A percentile compares a stretch with the other conserved stretches of the same genome.
Conservation (phyloP, 768 basidiomycete genomes). For the Boletus huronensis region DNA sequence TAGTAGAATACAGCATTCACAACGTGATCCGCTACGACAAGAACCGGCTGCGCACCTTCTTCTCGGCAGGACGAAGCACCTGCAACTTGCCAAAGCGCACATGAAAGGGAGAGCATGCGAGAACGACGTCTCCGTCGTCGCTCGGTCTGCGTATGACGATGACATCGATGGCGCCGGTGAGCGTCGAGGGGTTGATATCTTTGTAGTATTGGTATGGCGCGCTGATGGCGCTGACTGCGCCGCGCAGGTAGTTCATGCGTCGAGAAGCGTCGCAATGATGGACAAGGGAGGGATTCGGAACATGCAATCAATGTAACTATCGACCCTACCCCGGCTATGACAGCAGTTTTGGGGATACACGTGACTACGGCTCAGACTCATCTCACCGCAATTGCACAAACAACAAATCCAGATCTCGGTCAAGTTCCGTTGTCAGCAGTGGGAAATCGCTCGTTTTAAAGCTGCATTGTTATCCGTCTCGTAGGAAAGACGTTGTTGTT, state of each 20-base stretch:
- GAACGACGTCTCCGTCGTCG: constrained; percentile 58
- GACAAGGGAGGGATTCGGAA: not conserved
- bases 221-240: constrained; percentile 79
- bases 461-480: not conserved
- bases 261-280: not conserved
- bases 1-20: constrained; percentile 27
- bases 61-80: constrained; percentile 89
- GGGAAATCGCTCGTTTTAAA: not conserved
- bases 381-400: not conserved
- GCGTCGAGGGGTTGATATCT: constrained; percentile 92
- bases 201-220: constrained; percentile 90
- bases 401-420: not conserved
- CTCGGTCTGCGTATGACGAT: constrained; percentile 83
- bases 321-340: constrained; percentile 13
- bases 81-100: constrained; percentile 98
- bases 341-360: constrained; percentile 18
- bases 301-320: not conserved
- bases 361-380: constrained; percentile 9
- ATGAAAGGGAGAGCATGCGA: constrained; percentile 94
- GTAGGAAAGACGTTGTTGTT: not conserved
- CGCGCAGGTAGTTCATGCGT: constrained; percentile 83
- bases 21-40: not conserved
- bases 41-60: constrained; percentile 55
- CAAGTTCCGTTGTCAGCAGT: not conserved
- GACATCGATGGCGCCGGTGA: constrained; percentile 98